Base-by-base conservation (phyloP, 2,329 filamentous ascomycete genomes). In the Fusarium pseudonygamai region DNA sequence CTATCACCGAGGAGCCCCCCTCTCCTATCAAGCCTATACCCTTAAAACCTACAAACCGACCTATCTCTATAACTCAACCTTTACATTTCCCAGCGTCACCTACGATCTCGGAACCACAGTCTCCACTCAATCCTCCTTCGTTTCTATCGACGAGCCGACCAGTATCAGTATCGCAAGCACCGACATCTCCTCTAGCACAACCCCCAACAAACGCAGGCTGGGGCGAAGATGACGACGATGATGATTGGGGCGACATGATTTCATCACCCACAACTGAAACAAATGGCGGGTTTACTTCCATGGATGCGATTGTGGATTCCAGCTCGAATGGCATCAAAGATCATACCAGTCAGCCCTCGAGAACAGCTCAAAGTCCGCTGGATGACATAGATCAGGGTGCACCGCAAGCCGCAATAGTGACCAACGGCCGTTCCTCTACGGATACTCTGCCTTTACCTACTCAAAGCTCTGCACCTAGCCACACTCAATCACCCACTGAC, bases 201-300 rank as follows among this genome's bases (percentile, higher is more conserved):
- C 71, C 75, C 15, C 72, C 75, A 32, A 63, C 57, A 18, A 75
- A 73, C 16, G 67, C 69, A 24, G 67, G 72, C 30, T 68, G 65
- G 43, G 64, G 45, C 9, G 59, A 70, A n/a, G 72, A 74, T 52
- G 77, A 75, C 1, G 78, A 85, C 1, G 85, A 88, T 10, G 87
- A 89, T 49, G 88, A 90, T 42, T 90, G 88, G 88, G 88, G 88
- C 5, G 88, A 90, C 68, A 90, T 90, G 88, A 82, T 90, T 39
- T 79, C 81, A 7, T 82, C 80, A 8, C 78, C 82, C 6, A 71
- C 78, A 5, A 61, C 37, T 5, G 61, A 64, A 43, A 60, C 68
- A 40, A 74, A 77, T 8, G 72, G 73, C 11, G 47, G 58, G 1
- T 73, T 76, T 45, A 28, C 66, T n/a, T 77, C 73, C 18, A 47